Percentiles rank a stretch among this genome's conserved stretches.
These are phyloP conservation scores for Eucalyptus dawsonii DNA, from an alignment of 345 rosid species.

Conservation along the genomic window DNA sequence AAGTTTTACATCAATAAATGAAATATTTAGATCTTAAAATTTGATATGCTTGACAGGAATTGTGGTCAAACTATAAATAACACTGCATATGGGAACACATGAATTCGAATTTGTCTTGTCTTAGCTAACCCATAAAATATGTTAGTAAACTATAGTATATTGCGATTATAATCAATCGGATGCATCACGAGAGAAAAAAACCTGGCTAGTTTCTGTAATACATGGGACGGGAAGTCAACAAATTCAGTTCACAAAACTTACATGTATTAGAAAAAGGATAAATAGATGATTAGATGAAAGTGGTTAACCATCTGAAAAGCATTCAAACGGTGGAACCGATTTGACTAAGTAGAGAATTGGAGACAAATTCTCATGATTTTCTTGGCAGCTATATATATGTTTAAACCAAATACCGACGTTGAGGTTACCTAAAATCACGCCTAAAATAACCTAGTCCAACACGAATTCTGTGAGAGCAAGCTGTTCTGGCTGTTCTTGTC, in stretches of 20 bases:
- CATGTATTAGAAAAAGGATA: not conserved
- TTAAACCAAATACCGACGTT: not conserved
- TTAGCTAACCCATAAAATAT: not conserved
- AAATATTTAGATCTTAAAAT: not conserved
- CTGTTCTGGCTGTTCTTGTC: too few relatives aligned
- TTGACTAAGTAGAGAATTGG: not conserved
- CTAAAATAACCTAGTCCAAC: conserved; percentile 10
- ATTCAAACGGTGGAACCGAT: not conserved
- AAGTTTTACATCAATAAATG: not conserved
- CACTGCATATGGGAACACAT: too few relatives aligned
- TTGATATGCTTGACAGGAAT: not conserved
- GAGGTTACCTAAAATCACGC: not conserved
- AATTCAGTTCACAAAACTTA: not conserved
- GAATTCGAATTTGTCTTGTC: not conserved
- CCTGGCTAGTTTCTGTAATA: not conserved
- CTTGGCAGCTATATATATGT: not conserved
- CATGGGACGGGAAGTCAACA: not conserved
- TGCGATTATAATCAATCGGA: not conserved
- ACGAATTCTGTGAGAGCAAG: not conserved
- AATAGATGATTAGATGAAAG: not conserved
- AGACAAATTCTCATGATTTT: not conserved
- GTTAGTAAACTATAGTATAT: not conserved
- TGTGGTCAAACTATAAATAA: not conserved
- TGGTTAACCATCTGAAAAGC: not conserved
- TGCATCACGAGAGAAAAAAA: not conserved